Evolutionary conservation across 2,329 filamentous ascomycete species (phyloP).

Genomic region (Neopestalotiopsis sp.): DNA sequence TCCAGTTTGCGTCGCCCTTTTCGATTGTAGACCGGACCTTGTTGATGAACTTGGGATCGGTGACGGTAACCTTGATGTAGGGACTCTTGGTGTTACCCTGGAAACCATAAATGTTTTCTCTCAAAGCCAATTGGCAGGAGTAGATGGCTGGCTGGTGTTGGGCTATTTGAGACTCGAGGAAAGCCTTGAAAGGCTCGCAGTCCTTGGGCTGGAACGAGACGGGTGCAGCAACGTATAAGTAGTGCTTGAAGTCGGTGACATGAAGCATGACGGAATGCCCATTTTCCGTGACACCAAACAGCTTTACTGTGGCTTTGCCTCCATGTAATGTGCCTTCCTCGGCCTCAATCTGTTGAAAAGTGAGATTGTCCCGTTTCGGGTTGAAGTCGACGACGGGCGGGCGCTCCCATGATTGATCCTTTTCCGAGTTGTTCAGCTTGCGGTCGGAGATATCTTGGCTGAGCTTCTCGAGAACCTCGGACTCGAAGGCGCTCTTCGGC

Average conservation of each 20-base stretch:
- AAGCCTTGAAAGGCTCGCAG: slow-evolving; percentile 78
- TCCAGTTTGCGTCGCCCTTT: slow-evolving; percentile 81
- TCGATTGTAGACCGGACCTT: slow-evolving; percentile 80
- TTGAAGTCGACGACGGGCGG: slow-evolving; percentile 58
- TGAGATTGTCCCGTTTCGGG: slow-evolving; percentile 71
- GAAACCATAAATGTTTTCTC: slow-evolving; percentile 92
- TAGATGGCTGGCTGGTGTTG: slow-evolving; percentile 77
- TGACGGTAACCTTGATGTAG: slow-evolving; percentile 92
- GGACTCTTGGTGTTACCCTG: slow-evolving; percentile 91
- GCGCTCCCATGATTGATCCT: slow-evolving; percentile 88
- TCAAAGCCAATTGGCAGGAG: slow-evolving; percentile 80
- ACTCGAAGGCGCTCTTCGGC: slow-evolving; percentile 90
- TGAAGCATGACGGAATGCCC: slow-evolving; percentile 95
- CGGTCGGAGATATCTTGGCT: slow-evolving; percentile 89
- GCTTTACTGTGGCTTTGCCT: slow-evolving; percentile 79
- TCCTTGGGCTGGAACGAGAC: slow-evolving; percentile 80
- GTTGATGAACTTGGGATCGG: slow-evolving; percentile 83
- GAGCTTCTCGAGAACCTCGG: slow-evolving; percentile 92
- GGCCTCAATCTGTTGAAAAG: slow-evolving; percentile 93
- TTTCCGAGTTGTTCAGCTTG: slow-evolving; percentile 87
- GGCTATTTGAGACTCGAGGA: slow-evolving; percentile 80
- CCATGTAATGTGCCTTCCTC: slow-evolving; percentile 86
- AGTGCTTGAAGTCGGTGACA: slow-evolving; percentile 94
- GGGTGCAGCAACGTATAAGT: slow-evolving; percentile 91
- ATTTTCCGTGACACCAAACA: slow-evolving; percentile 85